Base-by-base conservation (phyloP, 768 basidiomycete species). In the Nevesoporus exiguus region DNA sequence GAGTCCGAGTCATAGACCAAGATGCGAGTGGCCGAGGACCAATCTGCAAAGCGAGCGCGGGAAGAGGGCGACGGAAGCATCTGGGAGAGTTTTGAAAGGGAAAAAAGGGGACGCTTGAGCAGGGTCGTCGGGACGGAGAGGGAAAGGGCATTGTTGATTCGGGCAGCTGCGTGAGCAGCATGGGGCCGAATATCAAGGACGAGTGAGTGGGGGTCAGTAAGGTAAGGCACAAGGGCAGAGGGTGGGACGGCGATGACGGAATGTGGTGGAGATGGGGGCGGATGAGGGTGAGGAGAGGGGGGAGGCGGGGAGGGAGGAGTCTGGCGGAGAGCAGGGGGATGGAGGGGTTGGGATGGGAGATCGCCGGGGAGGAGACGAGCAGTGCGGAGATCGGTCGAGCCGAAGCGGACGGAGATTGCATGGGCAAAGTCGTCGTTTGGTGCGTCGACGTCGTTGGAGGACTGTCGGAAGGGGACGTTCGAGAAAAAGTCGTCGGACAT, bases 61-160 rank as follows among this genome's bases (percentile, higher is more conserved):
- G 86, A 78, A 10, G 77, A 63, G 37, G 70, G 56, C 7, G 81
- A 82, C 9, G 88, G 80, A n/a, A 98, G 80, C 87, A 95, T 94
- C 25, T 83, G 82, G 7, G 81, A 74, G 25, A 98, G 79, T 39
- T 85, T 85, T 39, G 83, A 76, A 9, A 96, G 79, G 25, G 90
- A 86, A 74, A 93, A 96, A 3, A 86, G 77, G 1, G 93, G 93
- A 0, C 95, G 85, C 58, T 93, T 93, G 66, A 98, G 85, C 21
- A 98, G 85, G 0, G 94, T 98, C 3, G 95, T 93, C 1, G 96
- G 95, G 6, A 97, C 90, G 44, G 90, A 90, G 57, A 98, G 81
- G 45, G 92, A 92, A 49, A 97, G 74, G 8, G 93, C 86, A 45
- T 71, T 63, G 37, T 79, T 79, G 29, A 97, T 61, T 47, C 93